These are phyloP conservation scores for Paraphaeosphaeria sporulosa DNA, from an alignment of 2,329 filamentous ascomycete genomes.

Conservation along the genomic window DNA sequence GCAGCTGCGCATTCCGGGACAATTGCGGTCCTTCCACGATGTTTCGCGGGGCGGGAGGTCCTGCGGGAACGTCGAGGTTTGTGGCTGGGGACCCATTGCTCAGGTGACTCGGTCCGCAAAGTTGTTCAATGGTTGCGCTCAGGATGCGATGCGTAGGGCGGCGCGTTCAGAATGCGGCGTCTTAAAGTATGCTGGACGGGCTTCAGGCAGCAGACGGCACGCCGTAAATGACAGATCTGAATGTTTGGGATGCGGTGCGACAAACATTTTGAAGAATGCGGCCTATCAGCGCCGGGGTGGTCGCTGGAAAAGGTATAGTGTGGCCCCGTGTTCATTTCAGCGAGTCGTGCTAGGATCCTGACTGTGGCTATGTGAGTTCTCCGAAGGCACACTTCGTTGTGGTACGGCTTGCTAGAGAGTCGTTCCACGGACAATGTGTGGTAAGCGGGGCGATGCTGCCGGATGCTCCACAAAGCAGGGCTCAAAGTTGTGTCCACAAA, in stretches of 20 bases:
- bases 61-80: slow-evolving; percentile 11
- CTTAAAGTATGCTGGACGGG: background rate
- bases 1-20: slow-evolving; percentile 50
- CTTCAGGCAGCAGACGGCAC: background rate
- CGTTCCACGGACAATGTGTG: background rate
- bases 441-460: too few species aligned
- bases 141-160: background rate
- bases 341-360: background rate
- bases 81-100: background rate
- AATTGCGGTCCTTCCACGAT: slow-evolving; percentile 52
- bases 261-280: background rate
- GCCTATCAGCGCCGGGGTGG: background rate
- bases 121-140: background rate
- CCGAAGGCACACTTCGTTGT: background rate
- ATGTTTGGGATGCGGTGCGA: background rate
- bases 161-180: background rate
- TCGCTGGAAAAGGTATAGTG: background rate
- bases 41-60: slow-evolving; percentile 34
- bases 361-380: background rate
- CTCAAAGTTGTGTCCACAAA: too few species aligned
- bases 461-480: background rate
- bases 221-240: slow-evolving; percentile 1
- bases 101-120: background rate
- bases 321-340: slow-evolving; percentile 1
- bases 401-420: background rate